Conservation (phyloP, 345 rosid genomes). For the Angophora floribunda region DNA sequence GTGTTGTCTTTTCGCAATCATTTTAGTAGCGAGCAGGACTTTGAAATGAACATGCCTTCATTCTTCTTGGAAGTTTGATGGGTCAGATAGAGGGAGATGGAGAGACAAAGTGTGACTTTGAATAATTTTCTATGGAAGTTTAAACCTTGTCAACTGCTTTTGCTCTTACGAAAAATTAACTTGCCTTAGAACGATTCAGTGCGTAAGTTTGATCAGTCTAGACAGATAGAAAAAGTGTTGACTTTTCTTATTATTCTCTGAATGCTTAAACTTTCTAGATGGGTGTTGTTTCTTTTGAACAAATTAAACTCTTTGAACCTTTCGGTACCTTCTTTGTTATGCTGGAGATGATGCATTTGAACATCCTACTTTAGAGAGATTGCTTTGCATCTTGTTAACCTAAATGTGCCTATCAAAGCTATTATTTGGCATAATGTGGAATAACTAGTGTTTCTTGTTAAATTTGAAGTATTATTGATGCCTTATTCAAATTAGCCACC, state of each 20-base stretch:
- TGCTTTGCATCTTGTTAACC: not conserved
- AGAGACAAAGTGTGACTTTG: not conserved
- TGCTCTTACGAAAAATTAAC: not conserved
- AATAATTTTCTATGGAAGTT: not conserved
- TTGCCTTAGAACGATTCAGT: not conserved
- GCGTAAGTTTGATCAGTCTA: not conserved
- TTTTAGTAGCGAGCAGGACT: not conserved
- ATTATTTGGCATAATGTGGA: not conserved
- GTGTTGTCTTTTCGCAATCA: not conserved
- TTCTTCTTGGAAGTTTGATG: not conserved
- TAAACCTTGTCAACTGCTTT: not conserved
- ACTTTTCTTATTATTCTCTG: not conserved
- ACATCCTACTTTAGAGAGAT: not conserved
- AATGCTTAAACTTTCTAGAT: not conserved
- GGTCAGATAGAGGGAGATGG: not conserved
- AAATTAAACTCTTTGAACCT: not conserved
- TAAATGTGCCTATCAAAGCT: not conserved
- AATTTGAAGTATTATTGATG: not conserved
- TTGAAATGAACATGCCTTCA: not conserved
- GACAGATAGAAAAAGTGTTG: not conserved
- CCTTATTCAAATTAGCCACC: not conserved
- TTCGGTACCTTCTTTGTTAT: not conserved
- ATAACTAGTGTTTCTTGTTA: not conserved
- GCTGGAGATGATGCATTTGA: not conserved
- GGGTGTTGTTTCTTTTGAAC: not conserved